phyloP scores from a whole-genome alignment of 345 rosid genomes.

The Rhizophora mangle region DNA sequence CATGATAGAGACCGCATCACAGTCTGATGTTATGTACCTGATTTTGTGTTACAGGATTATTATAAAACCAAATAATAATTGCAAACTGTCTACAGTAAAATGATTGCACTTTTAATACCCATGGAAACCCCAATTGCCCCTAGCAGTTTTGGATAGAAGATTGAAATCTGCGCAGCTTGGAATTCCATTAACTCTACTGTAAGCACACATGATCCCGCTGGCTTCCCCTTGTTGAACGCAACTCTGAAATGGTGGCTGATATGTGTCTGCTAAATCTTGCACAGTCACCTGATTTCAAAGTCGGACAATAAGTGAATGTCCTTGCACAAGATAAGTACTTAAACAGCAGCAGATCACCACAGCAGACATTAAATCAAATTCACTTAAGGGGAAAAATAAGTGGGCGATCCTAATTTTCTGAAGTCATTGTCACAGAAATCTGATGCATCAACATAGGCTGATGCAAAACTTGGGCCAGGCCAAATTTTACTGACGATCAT shows the following conservation, averaged over 20 bases:
- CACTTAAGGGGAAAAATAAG: background rate
- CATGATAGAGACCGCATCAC: conserved; percentile 80
- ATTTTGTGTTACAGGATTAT: background rate
- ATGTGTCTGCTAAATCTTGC: conserved; percentile 34
- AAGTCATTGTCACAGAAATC: conserved; percentile 3
- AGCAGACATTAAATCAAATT: background rate
- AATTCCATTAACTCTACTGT: conserved; percentile 34
- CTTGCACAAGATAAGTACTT: background rate
- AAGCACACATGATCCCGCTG: conserved; percentile 28
- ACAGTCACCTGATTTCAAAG: conserved; percentile 14
- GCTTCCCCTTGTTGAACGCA: conserved; percentile 31
- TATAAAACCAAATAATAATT: conserved; percentile 11
- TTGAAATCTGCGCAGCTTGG: conserved; percentile 31
- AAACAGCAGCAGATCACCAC: too few relatives aligned
- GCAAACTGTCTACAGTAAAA: background rate
- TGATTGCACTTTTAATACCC: conserved; percentile 43
- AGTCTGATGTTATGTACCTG: conserved; percentile 86
- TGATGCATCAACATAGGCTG: background rate
- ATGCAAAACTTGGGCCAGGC: background rate
- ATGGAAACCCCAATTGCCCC: conserved; percentile 64
- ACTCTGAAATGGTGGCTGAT: conserved; percentile 32
- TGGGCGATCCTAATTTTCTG: background rate
- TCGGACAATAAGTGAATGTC: background rate
- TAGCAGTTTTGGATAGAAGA: conserved; percentile 30
- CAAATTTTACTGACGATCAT: background rate